phyloP scores from a whole-genome alignment of 306 rosid species.

The Begonia fuchsioides region DNA sequence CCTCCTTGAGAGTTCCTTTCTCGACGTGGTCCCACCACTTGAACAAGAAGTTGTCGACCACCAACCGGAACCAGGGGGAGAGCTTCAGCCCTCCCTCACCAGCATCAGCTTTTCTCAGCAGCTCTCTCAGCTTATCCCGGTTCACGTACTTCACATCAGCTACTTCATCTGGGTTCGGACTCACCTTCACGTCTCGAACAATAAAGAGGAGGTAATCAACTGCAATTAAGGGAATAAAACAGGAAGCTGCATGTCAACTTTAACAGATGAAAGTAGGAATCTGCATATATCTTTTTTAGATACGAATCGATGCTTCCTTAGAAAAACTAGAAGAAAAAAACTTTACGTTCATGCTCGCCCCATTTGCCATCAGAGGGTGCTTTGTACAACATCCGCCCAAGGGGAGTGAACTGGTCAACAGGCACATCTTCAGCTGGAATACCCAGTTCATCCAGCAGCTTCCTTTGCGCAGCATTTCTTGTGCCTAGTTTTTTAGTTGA shows the following conservation, averaged over 20 bases:
- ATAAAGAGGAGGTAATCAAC: conserved; percentile 92
- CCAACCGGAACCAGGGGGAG: conserved; percentile 96
- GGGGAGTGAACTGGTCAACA: conserved; percentile 75
- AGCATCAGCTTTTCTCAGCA: conserved; percentile 80
- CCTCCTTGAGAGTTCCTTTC: conserved; percentile 53
- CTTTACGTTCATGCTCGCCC: conserved; percentile 96
- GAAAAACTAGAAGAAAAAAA: not conserved
- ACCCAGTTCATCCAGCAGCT: conserved; percentile 92
- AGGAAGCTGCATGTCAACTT: not conserved
- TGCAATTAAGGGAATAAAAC: conserved; percentile 19
- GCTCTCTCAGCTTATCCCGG: conserved; percentile 73
- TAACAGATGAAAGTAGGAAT: not conserved
- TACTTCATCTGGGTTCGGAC: conserved; percentile 93
- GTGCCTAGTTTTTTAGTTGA: conserved; percentile 28
- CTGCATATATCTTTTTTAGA: no score
- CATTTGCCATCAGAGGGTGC: conserved; percentile 98
- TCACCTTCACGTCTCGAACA: conserved; percentile 54
- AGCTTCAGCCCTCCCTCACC: conserved; percentile 94
- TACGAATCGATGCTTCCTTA: not conserved
- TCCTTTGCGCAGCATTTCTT: conserved; percentile 95
- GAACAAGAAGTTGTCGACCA: conserved; percentile 90
- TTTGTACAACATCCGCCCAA: conserved; percentile 87
- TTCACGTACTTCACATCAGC: conserved; percentile 66
- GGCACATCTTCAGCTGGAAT: conserved; percentile 86
- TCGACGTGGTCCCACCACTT: conserved; percentile 97